Evolutionary conservation across 1,284 basidiomycete genomes (phyloP).

Genomic region (Malassezia yamatoensis): DNA sequence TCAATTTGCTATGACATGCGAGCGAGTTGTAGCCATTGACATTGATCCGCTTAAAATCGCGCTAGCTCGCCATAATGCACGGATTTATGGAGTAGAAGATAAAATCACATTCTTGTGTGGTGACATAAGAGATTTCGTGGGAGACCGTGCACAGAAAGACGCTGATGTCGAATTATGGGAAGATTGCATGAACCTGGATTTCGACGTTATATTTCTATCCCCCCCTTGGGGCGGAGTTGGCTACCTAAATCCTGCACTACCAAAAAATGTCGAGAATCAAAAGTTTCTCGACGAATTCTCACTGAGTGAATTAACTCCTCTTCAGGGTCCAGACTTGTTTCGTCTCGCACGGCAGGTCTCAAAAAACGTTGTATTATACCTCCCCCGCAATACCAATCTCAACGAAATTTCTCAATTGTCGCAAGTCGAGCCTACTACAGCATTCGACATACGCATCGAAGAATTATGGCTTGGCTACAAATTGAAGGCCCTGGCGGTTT

Average conservation of each 20-base stretch:
- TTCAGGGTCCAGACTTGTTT: conserved; percentile 73
- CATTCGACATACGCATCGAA: conserved; percentile 4
- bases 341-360: conserved; percentile 14
- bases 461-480: conserved; percentile 15
- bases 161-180: conserved; percentile 19
- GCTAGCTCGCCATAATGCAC: conserved; percentile 75
- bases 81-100: conserved; percentile 81
- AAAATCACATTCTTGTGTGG: conserved; percentile 84
- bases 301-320: conserved; percentile 57
- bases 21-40: conserved; percentile 75
- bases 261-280: background rate
- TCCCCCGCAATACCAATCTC: conserved; percentile 73
- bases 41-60: conserved; percentile 69
- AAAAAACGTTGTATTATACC: conserved; percentile 60
- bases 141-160: conserved; percentile 1
- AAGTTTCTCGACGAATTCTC: conserved; percentile 19
- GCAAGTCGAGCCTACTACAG: background rate
- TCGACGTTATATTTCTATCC: conserved; percentile 17
- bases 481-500: conserved; percentile 13
- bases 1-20: conserved; percentile 88
- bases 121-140: conserved; percentile 74
- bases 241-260: conserved; percentile 18
- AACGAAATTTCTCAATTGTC: conserved; percentile 61
- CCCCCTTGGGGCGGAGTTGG: conserved; percentile 44
- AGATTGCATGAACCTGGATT: conserved; percentile 13